These are phyloP conservation scores for Phytophthora crassamura DNA, from an alignment of 352 stramenopile genomes.

Conservation along the genomic window DNA sequence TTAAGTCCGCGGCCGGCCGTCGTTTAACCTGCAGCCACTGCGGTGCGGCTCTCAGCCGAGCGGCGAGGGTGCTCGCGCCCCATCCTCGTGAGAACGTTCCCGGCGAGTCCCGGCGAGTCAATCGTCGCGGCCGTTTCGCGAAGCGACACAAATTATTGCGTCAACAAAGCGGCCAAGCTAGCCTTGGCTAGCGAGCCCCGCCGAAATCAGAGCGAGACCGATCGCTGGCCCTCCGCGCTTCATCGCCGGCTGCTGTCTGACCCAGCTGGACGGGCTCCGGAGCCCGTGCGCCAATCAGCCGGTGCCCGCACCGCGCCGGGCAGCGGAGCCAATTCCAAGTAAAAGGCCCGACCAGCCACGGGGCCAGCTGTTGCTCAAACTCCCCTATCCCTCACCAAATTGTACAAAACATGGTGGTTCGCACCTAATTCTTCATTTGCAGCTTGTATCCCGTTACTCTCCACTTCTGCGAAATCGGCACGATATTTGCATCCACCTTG, in stretches of 20 bases:
- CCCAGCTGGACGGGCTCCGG: conserved; percentile 6
- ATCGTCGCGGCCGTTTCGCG: conserved; percentile 27
- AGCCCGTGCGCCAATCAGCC: conserved; percentile 31
- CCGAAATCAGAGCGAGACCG: not conserved
- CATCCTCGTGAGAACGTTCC: conserved; percentile 37
- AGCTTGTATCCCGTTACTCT: not conserved
- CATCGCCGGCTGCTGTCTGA: not conserved
- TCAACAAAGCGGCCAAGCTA: not conserved
- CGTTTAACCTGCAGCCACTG: too few species aligned
- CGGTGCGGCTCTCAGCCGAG: not conserved
- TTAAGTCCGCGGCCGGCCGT: conserved; percentile 9
- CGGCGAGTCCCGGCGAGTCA: too few species aligned
- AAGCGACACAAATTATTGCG: conserved; percentile 33
- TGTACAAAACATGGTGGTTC: conserved; percentile 11
- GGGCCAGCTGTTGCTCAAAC: not conserved
- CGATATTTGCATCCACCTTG: not conserved
- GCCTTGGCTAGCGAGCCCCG: too few species aligned
- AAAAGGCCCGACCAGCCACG: conserved; percentile 17
- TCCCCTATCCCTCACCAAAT: not conserved
- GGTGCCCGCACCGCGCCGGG: conserved; percentile 18
- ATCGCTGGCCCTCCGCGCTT: not conserved
- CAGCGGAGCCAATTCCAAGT: not conserved
- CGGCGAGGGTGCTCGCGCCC: conserved; percentile 3
- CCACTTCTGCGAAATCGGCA: conserved; percentile 1
- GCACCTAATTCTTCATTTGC: conserved; percentile 4